Conservation (phyloP, 768 basidiomycete species). For the Mycena rebaudengoi region DNA sequence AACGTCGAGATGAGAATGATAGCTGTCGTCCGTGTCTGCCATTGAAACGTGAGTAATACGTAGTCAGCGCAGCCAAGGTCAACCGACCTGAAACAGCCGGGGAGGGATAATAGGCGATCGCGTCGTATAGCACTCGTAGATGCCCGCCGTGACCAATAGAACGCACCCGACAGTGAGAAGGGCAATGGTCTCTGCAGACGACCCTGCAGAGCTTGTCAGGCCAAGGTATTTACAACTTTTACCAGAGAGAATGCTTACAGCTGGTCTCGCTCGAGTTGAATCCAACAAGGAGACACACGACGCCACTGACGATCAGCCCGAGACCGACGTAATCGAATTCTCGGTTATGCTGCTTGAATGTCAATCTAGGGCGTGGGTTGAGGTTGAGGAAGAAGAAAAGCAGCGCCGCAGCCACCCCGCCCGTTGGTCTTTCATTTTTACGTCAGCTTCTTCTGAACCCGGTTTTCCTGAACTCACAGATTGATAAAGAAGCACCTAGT, state of each 20-base stretch:
- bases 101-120: slow-evolving; percentile 79
- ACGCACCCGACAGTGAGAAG: slow-evolving; percentile 67
- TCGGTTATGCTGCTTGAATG: slow-evolving; percentile 62
- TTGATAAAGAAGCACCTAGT: slow-evolving; percentile 85
- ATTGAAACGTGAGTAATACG: not conserved
- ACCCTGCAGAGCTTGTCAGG: slow-evolving; percentile 52
- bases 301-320: slow-evolving; percentile 65
- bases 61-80: not conserved
- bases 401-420: slow-evolving; percentile 66
- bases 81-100: slow-evolving; percentile 71
- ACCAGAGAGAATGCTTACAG: slow-evolving; percentile 59
- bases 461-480: slow-evolving; percentile 51
- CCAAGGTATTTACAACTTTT: not conserved
- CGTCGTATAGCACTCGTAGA: slow-evolving; percentile 70
- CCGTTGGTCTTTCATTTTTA: slow-evolving; percentile 65
- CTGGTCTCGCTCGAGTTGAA: slow-evolving; percentile 74
- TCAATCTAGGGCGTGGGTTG: slow-evolving; percentile 73
- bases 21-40: slow-evolving; percentile 77
- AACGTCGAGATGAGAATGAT: slow-evolving; percentile 66
- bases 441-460: not conserved
- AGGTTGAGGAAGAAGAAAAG: slow-evolving; percentile 81
- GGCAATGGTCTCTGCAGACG: slow-evolving; percentile 64
- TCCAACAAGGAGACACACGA: slow-evolving; percentile 75
- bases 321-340: slow-evolving; percentile 82
- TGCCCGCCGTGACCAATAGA: slow-evolving; percentile 55